These are phyloP conservation scores for Phytopythium mirpurense DNA, from an alignment of 352 stramenopile species.

Conservation along the genomic window DNA sequence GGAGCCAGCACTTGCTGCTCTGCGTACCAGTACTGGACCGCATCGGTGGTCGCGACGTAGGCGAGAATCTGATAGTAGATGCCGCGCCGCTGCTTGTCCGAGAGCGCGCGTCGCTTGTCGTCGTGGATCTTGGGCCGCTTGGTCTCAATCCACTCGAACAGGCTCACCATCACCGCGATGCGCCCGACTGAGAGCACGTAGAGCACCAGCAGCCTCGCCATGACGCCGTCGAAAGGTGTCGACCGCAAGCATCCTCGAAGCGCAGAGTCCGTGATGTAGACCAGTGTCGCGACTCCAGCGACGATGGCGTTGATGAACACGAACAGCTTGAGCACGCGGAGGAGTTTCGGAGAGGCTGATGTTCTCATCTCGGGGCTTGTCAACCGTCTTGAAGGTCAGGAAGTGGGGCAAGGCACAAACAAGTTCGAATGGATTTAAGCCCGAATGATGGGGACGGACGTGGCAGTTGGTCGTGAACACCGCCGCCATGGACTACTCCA, in stretches of 20 bases:
- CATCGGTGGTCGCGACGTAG: constrained; percentile 38
- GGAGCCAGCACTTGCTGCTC: not conserved
- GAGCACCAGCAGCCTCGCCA: not conserved
- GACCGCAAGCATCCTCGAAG: not conserved
- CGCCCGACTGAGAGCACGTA: constrained; percentile 23
- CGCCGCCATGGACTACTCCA: too few species aligned
- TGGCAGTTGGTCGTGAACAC: too few species aligned
- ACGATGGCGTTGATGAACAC: not conserved
- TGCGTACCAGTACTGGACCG: constrained; percentile 23
- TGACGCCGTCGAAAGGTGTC: not conserved
- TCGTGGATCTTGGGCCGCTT: constrained; percentile 40
- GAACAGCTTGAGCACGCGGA: not conserved
- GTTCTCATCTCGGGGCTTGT: not conserved
- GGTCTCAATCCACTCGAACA: constrained; percentile 49
- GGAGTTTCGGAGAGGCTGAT: not conserved
- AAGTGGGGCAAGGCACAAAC: too few species aligned
- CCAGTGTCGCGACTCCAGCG: not conserved
- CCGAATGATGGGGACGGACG: too few species aligned
- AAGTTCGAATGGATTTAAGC: too few species aligned
- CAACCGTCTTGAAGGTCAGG: too few species aligned
- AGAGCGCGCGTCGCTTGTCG: constrained; percentile 18
- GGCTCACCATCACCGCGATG: constrained; percentile 26
- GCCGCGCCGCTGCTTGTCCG: constrained; percentile 12
- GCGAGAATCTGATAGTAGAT: constrained; percentile 39
- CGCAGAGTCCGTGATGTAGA: not conserved